Percentiles rank a stretch among this genome's conserved stretches.
phyloP scores from a whole-genome alignment of 495 filamentous ascomycete genomes.

The Hypoxylon lienhwacheense region DNA sequence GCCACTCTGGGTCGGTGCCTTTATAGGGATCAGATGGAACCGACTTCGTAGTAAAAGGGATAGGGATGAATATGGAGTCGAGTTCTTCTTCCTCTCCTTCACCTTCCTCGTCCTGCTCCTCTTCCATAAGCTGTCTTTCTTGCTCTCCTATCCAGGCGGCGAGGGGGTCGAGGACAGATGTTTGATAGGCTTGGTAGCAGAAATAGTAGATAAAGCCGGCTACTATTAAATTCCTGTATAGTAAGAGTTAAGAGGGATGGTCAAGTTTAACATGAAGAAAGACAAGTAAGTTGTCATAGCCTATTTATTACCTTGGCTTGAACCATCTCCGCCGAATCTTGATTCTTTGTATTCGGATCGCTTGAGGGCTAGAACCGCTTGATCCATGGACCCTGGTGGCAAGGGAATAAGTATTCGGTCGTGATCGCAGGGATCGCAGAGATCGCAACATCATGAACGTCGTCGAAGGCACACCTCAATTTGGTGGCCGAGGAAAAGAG shows the following conservation, averaged over 20 bases:
- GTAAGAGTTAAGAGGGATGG: neutral
- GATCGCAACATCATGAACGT: slow-evolving; percentile 36
- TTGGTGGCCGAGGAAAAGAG: slow-evolving; percentile 40
- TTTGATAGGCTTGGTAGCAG: slow-evolving; percentile 44
- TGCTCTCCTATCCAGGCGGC: slow-evolving; percentile 24
- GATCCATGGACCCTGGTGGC: slow-evolving; percentile 14
- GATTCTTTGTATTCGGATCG: slow-evolving; percentile 40
- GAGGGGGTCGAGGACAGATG: slow-evolving; percentile 37
- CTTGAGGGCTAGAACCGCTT: slow-evolving; percentile 4
- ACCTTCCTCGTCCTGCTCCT: slow-evolving; percentile 38
- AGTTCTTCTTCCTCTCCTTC: slow-evolving; percentile 36
- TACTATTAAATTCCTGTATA: slow-evolving; percentile 33
- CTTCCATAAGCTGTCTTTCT: slow-evolving; percentile 17
- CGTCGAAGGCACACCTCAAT: slow-evolving; percentile 43
- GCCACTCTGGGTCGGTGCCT: slow-evolving; percentile 70
- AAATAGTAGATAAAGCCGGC: slow-evolving; percentile 45
- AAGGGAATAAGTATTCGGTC: slow-evolving; percentile 25
- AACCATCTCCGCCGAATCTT: slow-evolving; percentile 35
- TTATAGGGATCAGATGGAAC: slow-evolving; percentile 54
- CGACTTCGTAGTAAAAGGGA: slow-evolving; percentile 54
- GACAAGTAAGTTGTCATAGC: neutral
- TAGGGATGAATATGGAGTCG: slow-evolving; percentile 61
- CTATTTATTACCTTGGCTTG: slow-evolving; percentile 32
- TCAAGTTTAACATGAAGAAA: neutral
- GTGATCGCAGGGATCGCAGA: slow-evolving; percentile 40